Evolutionary conservation across 1,284 basidiomycete genomes (phyloP).

Genomic region (Sutorius eximius): DNA sequence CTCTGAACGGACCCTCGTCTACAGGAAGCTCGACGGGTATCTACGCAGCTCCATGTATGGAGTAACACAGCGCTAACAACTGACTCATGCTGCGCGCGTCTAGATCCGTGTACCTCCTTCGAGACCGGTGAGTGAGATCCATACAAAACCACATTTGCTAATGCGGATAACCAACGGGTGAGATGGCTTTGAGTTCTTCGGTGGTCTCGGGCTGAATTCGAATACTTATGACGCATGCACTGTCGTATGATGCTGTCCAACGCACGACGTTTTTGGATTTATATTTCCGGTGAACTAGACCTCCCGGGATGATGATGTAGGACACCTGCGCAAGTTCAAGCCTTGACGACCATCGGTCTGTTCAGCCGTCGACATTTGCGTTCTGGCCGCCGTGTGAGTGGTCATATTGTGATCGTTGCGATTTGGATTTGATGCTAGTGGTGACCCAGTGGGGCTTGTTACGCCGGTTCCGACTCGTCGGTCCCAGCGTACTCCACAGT

Average conservation of each 20-base stretch:
- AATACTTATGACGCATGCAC: too few species aligned
- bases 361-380: not conserved
- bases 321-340: not conserved
- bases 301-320: not conserved
- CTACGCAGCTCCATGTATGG: not conserved
- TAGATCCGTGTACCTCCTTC: not conserved
- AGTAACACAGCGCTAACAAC: not conserved
- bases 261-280: not conserved
- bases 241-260: too few species aligned
- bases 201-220: not conserved
- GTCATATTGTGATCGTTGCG: not conserved
- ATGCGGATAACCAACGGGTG: not conserved
- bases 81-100: not conserved
- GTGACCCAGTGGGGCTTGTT: too few species aligned
- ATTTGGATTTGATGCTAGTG: not conserved
- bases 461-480: too few species aligned
- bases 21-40: not conserved
- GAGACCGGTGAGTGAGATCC: not conserved
- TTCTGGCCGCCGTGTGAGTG: not conserved
- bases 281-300: not conserved
- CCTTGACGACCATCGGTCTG: not conserved
- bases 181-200: not conserved
- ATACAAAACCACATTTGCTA: not conserved
- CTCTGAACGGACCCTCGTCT: not conserved
- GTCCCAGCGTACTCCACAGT: too few species aligned